Percentiles rank a stretch among this genome's conserved stretches.
Evolutionary conservation across 2,329 filamentous ascomycete genomes (phyloP).

Genomic region (Botrytis porri): DNA sequence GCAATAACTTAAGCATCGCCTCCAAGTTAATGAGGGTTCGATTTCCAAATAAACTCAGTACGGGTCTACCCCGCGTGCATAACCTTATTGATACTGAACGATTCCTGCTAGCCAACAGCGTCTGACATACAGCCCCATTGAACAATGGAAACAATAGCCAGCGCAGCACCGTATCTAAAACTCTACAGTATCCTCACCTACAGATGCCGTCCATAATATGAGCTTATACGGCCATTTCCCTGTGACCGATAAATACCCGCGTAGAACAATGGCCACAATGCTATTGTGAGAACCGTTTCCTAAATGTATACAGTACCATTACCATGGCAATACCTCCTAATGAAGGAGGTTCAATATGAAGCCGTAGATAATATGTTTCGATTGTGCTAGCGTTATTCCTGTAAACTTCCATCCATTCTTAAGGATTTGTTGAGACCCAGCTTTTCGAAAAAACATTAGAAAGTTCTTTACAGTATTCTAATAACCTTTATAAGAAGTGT

Average conservation of each 20-base stretch:
- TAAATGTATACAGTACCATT: not conserved
- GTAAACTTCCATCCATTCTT: not conserved
- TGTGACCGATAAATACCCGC: not conserved
- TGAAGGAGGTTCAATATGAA: too few relatives aligned
- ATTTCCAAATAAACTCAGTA: not conserved
- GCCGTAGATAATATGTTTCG: not conserved
- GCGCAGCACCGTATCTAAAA: not conserved
- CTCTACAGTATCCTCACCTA: not conserved
- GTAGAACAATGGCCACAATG: not conserved
- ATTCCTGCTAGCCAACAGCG: not conserved
- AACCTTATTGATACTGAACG: not conserved
- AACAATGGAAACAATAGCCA: not conserved
- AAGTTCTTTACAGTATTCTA: not conserved
- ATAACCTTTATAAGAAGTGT: not conserved
- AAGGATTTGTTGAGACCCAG: not conserved
- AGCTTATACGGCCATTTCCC: not conserved
- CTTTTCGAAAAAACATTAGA: not conserved
- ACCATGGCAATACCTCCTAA: not conserved
- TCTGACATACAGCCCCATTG: not conserved
- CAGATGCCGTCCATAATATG: not conserved
- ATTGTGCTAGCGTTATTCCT: not conserved
- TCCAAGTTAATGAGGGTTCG: not conserved
- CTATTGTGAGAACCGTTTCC: not conserved
- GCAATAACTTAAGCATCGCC: not conserved
- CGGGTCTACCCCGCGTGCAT: not conserved